Evolutionary conservation across 1,284 basidiomycete species (phyloP), one percentile per base, ranked within the genome.

Genomic region (Fomitopsis schrenkii): DNA sequence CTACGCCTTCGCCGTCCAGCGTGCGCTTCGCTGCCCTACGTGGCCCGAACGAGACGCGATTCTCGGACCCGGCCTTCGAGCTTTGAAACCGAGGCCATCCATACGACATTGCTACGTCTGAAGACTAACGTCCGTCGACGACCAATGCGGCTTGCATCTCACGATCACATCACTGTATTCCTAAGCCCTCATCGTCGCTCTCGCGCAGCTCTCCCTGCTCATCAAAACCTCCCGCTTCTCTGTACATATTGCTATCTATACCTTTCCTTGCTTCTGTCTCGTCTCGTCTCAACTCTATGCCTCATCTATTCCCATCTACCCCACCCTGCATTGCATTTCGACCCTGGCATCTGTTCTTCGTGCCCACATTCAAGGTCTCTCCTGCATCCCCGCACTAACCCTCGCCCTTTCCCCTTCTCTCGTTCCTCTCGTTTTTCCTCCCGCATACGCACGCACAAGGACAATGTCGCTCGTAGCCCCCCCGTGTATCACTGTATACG

Each of bases 1-100:
- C 83, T 6, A 85, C 87, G 0, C 88, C 89, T 2, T 87, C 86
- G 1, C 83, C 83, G 12, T 77, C 82, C 0, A 80, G 80, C 58
- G 74, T 82, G 60, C 83, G 85, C 53, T 81, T 79, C 72, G 67
- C 70, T 9, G 70, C 74, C 9, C 52, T 63, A 6, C 59, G 66
- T 8, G 64, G 55, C 1, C 64, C 69, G 22, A 67, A 62, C 38
- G 66, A 65, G 17, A 66, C 68, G 12, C 68, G 63, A 17, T 72
- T 71, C 62, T 68, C 68, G 8, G 71, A 72, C 22, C 26, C 44
- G 2, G 44, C 36, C 33, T 41, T 54, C 36, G 54, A 60, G 28
- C 33, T 59, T 4, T 42, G 14, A 58, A 28, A 30, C 22, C 22
- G 22, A 22, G 22, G 22, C 22, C 9, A 0, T n/a, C 28, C n/a